Conservation (phyloP, 805 yeast species). For the Sugiyamaella smithiae region DNA sequence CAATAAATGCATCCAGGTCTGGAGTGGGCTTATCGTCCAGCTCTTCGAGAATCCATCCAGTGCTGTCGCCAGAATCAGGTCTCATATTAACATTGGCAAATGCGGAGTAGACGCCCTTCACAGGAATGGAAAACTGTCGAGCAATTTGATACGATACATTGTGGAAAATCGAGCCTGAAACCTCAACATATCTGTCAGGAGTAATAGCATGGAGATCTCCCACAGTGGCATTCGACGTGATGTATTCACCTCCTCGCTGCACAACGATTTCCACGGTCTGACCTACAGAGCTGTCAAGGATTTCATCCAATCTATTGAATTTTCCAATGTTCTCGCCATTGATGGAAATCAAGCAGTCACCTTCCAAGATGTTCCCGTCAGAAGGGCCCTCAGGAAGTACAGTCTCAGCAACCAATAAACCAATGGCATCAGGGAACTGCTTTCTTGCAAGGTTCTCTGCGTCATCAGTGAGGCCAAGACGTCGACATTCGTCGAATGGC, state of each 20-base stretch:
- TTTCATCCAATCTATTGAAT: constrained; percentile 78
- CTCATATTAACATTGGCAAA: constrained; percentile 74
- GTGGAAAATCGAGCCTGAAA: constrained; percentile 84
- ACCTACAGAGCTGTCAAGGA: constrained; percentile 70
- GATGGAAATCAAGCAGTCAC: constrained; percentile 76
- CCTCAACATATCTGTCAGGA: constrained; percentile 76
- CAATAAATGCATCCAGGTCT: constrained; percentile 70
- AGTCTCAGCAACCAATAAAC: constrained; percentile 78
- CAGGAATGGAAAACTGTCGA: constrained; percentile 77
- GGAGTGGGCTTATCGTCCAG: constrained; percentile 73
- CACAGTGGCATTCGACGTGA: constrained; percentile 50
- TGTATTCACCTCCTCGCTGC: constrained; percentile 71
- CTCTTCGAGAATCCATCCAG: constrained; percentile 80
- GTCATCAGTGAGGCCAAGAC: constrained; percentile 75
- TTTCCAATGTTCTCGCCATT: constrained; percentile 62
- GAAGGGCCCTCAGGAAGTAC: constrained; percentile 86
- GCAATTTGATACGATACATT: constrained; percentile 87
- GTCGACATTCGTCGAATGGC: constrained; percentile 87
- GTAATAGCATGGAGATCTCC: constrained; percentile 80
- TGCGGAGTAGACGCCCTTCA: constrained; percentile 76
- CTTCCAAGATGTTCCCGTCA: constrained; percentile 68
- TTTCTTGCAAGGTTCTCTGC: constrained; percentile 69
- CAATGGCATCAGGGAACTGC: constrained; percentile 69
- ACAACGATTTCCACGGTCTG: constrained; percentile 52
- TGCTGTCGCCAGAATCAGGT: constrained; percentile 44